phyloP scores from a whole-genome alignment of 1,139 yeast genomes.

The Ogataea hybrid region DNA sequence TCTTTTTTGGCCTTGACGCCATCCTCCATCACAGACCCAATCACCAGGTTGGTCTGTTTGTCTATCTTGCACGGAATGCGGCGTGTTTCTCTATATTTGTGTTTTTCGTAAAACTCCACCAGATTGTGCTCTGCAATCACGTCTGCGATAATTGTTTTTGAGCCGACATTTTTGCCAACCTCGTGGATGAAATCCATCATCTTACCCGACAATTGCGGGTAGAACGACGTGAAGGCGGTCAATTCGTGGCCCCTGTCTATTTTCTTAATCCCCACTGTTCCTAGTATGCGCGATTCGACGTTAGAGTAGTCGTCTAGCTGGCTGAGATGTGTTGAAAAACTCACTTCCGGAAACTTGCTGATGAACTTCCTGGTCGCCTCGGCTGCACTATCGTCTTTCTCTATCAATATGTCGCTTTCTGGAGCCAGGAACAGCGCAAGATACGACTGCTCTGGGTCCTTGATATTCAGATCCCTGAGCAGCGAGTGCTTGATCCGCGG shows the following conservation, averaged over 20 bases:
- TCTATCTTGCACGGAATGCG: slow-evolving; percentile 27
- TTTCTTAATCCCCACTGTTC: slow-evolving; percentile 45
- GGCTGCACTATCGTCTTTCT: slow-evolving; percentile 26
- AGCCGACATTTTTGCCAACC: slow-evolving; percentile 15
- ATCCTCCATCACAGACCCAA: slow-evolving; percentile 33
- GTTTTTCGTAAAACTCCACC: slow-evolving; percentile 42
- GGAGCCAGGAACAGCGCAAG: slow-evolving; percentile 21
- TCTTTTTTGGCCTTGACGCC: slow-evolving; percentile 33
- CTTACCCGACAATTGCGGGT: slow-evolving; percentile 40
- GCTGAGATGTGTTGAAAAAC: neutral
- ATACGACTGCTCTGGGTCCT: slow-evolving; percentile 15
- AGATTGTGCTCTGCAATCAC: slow-evolving; percentile 53
- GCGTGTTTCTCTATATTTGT: slow-evolving; percentile 39
- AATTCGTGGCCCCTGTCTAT: slow-evolving; percentile 35
- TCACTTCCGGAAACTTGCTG: slow-evolving; percentile 12
- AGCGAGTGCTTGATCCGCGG: slow-evolving; percentile 42
- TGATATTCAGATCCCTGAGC: slow-evolving; percentile 33
- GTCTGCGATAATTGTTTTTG: slow-evolving; percentile 34
- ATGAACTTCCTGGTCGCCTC: slow-evolving; percentile 26
- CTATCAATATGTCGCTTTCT: neutral
- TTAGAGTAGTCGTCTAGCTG: slow-evolving; percentile 2
- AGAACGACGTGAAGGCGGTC: slow-evolving; percentile 53
- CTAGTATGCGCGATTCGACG: slow-evolving; percentile 32
- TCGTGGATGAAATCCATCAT: slow-evolving; percentile 27
- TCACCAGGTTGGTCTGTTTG: slow-evolving; percentile 23